Evolutionary conservation across 352 stramenopile species (phyloP), one percentile per base, ranked within the genome.

Genomic region (Stramenopiles sp.): DNA sequence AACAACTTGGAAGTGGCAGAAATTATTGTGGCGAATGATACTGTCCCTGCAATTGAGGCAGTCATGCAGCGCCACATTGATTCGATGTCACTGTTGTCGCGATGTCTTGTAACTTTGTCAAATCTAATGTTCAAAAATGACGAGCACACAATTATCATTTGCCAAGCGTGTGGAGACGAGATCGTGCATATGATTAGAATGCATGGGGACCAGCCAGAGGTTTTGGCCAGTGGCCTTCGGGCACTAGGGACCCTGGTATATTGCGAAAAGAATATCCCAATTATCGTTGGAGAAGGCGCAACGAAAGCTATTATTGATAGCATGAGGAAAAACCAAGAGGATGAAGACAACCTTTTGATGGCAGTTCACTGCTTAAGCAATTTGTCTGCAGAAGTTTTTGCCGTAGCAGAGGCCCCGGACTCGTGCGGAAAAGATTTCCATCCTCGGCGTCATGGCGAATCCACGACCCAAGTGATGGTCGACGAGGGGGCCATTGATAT

Each of bases 351-450:
- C 32, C 71, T 82, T 48, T 71, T 79, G 49, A 73, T 79, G 0
- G 68, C 76, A n/a, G 79, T 83, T 33, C 77, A 83, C 68, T 77
- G 83, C 2, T 78, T 83, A 32, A 75, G 68, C 31, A 83, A 83
- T 75, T 80, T 83, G 32, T 79, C 77, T 80, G 36, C 76, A 82
- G 31, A 78, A 83, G 49, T 73, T 79, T 18, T 68, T 76, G 25
- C 32, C 73, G 31, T 79, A 83, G 33, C 78, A 78, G 43, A 37
- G 73, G n/a, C 25, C 34, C 6, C 74, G 43, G 31, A 37, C 78
- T 68, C 74, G 63, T n/a, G 76, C 35, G 34, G 76, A 80, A 34
- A 68, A 78, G 18, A 6, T 32, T 12, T 79, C 76, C 0, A 74
- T 80, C 68, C 32, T 78, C 35, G 37, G 33, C 73, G 31, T 77